Conservation (phyloP, 2,329 filamentous ascomycete genomes). For the Aureobasidium namibiae region DNA sequence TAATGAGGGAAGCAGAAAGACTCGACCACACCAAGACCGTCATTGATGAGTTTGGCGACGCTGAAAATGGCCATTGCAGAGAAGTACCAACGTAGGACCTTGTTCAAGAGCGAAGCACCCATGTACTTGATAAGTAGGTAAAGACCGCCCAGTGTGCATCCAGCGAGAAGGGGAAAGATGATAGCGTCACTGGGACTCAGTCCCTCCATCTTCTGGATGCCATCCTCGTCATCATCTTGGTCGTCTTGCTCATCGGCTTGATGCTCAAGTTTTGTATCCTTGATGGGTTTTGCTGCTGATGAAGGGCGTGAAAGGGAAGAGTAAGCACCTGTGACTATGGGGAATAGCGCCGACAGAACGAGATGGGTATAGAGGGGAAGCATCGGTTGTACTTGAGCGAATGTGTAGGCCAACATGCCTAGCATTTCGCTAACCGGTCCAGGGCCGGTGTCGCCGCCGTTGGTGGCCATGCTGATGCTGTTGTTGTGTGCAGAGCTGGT, state of each 20-base stretch:
- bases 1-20: conserved; percentile 66
- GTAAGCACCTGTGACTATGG: conserved; percentile 78
- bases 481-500: not conserved
- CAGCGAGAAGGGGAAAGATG: conserved; percentile 73
- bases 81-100: conserved; percentile 76
- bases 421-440: conserved; percentile 13
- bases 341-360: conserved; percentile 62
- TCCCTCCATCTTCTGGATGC: conserved; percentile 55
- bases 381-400: conserved; percentile 13
- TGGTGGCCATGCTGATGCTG: not conserved
- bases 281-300: conserved; percentile 59
- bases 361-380: conserved; percentile 54
- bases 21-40: conserved; percentile 55
- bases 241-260: conserved; percentile 44
- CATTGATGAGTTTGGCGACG: conserved; percentile 64
- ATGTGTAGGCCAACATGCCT: conserved; percentile 13
- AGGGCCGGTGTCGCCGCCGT: conserved; percentile 4
- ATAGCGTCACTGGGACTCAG: conserved; percentile 72
- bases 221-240: conserved; percentile 46
- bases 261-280: conserved; percentile 28
- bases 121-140: conserved; percentile 89
- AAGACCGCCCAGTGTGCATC: conserved; percentile 60
- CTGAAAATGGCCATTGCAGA: conserved; percentile 71
- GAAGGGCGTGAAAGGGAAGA: conserved; percentile 76
- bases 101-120: conserved; percentile 73